Conservation (phyloP, 2,329 filamentous ascomycete genomes). For the Pyricularia sp. region DNA sequence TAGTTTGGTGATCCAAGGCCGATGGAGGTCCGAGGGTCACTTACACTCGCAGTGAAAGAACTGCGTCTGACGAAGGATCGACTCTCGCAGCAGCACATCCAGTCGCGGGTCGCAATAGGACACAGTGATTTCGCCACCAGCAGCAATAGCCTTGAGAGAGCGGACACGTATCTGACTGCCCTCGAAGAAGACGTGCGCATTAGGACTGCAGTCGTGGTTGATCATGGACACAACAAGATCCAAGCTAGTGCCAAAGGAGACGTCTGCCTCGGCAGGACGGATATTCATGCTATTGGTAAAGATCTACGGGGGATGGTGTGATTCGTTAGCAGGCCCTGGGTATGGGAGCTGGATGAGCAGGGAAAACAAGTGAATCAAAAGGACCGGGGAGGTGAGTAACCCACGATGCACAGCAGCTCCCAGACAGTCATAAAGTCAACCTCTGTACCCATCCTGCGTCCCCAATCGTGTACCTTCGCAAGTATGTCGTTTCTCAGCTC, state of each 20-base stretch:
- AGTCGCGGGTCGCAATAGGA: conserved; percentile 16
- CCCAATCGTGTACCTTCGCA: conserved; percentile 2
- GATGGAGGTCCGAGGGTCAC: background rate
- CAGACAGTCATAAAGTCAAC: conserved; percentile 1
- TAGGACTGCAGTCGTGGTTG: conserved; percentile 24
- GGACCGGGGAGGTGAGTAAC: background rate
- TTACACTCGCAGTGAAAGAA: conserved; percentile 17
- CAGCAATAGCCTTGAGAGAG: conserved; percentile 16
- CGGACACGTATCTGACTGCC: conserved; percentile 17
- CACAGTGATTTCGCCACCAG: conserved; percentile 22
- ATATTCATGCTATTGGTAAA: conserved; percentile 15
- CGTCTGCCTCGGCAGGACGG: conserved; percentile 9
- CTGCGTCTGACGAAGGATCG: conserved; percentile 11
- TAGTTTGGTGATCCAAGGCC: background rate
- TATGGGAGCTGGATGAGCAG: background rate
- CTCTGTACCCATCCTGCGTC: background rate
- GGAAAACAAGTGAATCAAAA: background rate
- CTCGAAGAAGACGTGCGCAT: conserved; percentile 19
- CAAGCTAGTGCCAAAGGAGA: conserved; percentile 13
- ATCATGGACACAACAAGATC: conserved; percentile 18
- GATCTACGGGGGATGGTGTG: conserved; percentile 8
- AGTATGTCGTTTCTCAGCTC: background rate
- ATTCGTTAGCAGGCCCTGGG: background rate
- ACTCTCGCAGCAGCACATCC: conserved; percentile 12
- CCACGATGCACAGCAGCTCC: conserved; percentile 3